These are phyloP conservation scores for Thielaviopsis cerberus DNA, from an alignment of 2,329 filamentous ascomycete genomes.

Conservation along the genomic window DNA sequence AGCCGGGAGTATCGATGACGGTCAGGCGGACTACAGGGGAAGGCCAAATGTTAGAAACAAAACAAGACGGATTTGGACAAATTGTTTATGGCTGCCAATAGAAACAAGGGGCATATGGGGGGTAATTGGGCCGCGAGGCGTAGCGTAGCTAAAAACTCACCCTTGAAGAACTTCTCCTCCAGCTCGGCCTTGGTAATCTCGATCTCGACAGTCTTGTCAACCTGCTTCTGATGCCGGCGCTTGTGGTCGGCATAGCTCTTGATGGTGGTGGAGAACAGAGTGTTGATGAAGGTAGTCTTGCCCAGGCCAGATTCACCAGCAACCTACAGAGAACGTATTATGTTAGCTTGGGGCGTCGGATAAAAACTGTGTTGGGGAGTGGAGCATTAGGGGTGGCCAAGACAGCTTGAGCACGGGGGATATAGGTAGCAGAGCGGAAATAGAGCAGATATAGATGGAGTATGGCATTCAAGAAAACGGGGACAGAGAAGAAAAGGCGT, in stretches of 20 bases:
- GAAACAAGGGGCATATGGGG: slow-evolving; percentile 4
- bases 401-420: too few relatives aligned
- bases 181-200: slow-evolving; percentile 99
- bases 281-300: slow-evolving; percentile 99
- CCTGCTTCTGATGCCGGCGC: slow-evolving; percentile 95
- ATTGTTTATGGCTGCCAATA: slow-evolving; percentile 11
- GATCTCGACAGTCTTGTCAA: slow-evolving; percentile 99
- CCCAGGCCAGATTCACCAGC: slow-evolving; percentile 95
- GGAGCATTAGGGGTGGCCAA: background rate
- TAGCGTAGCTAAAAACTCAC: slow-evolving; percentile 29
- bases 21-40: slow-evolving; percentile 65
- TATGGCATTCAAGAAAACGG: background rate
- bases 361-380: background rate
- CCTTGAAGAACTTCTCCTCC: slow-evolving; percentile 99
- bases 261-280: slow-evolving; percentile 98
- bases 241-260: slow-evolving; percentile 99
- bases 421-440: too few relatives aligned
- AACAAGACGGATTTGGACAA: background rate
- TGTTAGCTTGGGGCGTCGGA: background rate
- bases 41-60: slow-evolving; percentile 12
- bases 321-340: slow-evolving; percentile 37
- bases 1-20: slow-evolving; percentile 96
- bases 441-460: too few relatives aligned
- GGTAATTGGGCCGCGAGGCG: background rate
- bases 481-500: slow-evolving; percentile 17